Percentiles rank a stretch among this genome's conserved stretches.
These are phyloP conservation scores for Chaetomiaceae sp. DNA, from an alignment of 2,329 filamentous ascomycete species.

Conservation along the genomic window DNA sequence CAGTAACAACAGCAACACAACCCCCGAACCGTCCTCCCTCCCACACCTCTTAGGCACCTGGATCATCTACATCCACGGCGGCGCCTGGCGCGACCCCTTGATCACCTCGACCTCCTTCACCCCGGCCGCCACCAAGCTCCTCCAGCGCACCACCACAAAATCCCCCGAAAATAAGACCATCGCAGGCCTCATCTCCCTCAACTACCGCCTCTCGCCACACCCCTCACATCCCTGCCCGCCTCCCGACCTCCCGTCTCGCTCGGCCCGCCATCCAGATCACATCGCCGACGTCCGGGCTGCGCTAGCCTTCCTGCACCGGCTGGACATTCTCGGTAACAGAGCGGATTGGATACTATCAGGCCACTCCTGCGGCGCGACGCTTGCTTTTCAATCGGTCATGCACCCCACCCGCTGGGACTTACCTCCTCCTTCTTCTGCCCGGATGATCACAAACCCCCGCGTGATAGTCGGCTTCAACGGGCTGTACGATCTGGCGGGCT, in stretches of 20 bases:
- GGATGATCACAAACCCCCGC: neutral
- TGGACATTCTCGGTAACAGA: neutral
- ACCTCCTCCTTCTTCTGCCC: neutral
- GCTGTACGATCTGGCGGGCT: slow-evolving; percentile 29
- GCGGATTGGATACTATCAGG: slow-evolving; percentile 54
- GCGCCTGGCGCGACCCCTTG: slow-evolving; percentile 58
- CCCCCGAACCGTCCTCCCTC: slow-evolving; percentile 7
- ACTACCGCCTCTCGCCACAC: slow-evolving; percentile 59
- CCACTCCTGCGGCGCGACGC: slow-evolving; percentile 60
- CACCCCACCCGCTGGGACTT: slow-evolving; percentile 31
- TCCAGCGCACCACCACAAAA: slow-evolving; percentile 28
- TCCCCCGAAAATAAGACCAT: slow-evolving; percentile 34
- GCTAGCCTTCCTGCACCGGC: slow-evolving; percentile 47
- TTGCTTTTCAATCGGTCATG: slow-evolving; percentile 59
- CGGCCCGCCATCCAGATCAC: slow-evolving; percentile 57
- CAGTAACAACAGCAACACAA: neutral
- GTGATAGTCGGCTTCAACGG: slow-evolving; percentile 27
- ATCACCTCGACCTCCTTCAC: slow-evolving; percentile 43
- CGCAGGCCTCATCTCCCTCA: slow-evolving; percentile 59
- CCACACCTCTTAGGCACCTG: slow-evolving; percentile 10
- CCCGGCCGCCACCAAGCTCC: slow-evolving; percentile 41
- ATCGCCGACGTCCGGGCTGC: slow-evolving; percentile 52
- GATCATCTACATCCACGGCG: slow-evolving; percentile 54
- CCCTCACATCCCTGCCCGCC: slow-evolving; percentile 44
- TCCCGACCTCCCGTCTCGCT: slow-evolving; percentile 36